phyloP scores from a whole-genome alignment of 163 green algal species.

The Scenedesmus sp. region DNA sequence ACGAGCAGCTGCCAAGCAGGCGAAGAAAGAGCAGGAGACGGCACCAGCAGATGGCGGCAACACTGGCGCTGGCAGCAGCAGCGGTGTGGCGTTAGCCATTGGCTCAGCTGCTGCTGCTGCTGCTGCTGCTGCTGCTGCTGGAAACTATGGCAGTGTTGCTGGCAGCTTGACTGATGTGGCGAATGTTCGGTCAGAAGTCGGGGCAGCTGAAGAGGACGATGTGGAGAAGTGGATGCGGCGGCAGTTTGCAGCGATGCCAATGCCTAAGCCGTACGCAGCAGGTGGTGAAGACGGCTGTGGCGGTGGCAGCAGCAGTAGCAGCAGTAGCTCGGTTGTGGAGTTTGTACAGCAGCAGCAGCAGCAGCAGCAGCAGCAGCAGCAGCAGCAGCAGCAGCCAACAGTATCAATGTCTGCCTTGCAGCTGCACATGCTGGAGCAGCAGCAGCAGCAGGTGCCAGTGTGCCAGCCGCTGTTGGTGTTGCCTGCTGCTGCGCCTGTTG shows the following conservation, averaged over 20 bases:
- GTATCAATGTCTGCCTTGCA: neutral
- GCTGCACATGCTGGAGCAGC: neutral
- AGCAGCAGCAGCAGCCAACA: neutral
- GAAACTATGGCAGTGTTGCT: neutral
- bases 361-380: neutral
- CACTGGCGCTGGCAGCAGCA: neutral
- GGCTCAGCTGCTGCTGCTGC: neutral
- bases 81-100: neutral
- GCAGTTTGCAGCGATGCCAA: neutral
- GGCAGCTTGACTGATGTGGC: neutral
- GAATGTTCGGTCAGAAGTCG: neutral
- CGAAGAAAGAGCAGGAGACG: neutral
- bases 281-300: neutral
- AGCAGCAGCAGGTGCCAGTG: conserved; percentile 1
- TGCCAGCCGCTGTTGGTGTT: neutral
- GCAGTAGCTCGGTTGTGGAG: neutral
- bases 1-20: neutral
- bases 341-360: neutral
- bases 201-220: neutral
- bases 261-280: neutral
- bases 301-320: neutral
- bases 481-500: neutral
- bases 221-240: neutral
- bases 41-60: neutral
- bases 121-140: neutral